Conservation (phyloP, 208 protist genomes). For the Crithidia bombi region DNA sequence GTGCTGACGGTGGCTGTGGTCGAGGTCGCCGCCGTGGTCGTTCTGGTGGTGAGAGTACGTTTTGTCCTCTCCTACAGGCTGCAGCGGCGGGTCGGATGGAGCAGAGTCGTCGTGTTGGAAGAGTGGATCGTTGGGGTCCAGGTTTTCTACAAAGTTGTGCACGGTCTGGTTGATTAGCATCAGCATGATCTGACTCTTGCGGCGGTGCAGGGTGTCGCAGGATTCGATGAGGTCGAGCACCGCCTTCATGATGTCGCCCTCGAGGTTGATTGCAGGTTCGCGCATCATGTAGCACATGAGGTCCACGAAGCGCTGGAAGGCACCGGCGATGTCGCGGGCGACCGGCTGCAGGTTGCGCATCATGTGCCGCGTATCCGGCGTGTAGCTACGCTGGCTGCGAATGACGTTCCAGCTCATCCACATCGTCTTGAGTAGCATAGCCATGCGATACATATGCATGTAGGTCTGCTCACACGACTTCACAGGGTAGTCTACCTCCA, state of each 20-base stretch:
- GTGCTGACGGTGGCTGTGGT: conserved; percentile 12
- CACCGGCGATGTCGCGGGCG: conserved; percentile 53
- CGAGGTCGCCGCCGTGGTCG: conserved; percentile 7
- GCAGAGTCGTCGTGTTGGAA: conserved; percentile 4
- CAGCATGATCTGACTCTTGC: conserved; percentile 87
- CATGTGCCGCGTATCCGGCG: conserved; percentile 56
- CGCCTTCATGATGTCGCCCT: conserved; percentile 74
- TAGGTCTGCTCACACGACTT: conserved; percentile 71
- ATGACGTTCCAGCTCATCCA: conserved; percentile 85
- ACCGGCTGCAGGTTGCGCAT: conserved; percentile 70
- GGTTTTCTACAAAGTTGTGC: conserved; percentile 25
- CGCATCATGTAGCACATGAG: conserved; percentile 76
- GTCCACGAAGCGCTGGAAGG: conserved; percentile 69
- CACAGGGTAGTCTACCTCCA: conserved; percentile 75
- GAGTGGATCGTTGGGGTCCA: conserved; percentile 6
- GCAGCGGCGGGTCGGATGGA: conserved; percentile 6
- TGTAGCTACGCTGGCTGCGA: conserved; percentile 64
- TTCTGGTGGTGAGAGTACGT: neutral
- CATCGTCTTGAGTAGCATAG: conserved; percentile 80
- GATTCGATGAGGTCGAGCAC: conserved; percentile 72
- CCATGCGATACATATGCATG: conserved; percentile 80
- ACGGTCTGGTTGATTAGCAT: conserved; percentile 72
- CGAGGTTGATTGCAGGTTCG: conserved; percentile 61
- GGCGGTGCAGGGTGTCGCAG: conserved; percentile 62
- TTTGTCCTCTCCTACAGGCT: neutral